These are phyloP conservation scores for Fusarium agapanthi DNA, from an alignment of 2,329 filamentous ascomycete species.

Conservation along the genomic window DNA sequence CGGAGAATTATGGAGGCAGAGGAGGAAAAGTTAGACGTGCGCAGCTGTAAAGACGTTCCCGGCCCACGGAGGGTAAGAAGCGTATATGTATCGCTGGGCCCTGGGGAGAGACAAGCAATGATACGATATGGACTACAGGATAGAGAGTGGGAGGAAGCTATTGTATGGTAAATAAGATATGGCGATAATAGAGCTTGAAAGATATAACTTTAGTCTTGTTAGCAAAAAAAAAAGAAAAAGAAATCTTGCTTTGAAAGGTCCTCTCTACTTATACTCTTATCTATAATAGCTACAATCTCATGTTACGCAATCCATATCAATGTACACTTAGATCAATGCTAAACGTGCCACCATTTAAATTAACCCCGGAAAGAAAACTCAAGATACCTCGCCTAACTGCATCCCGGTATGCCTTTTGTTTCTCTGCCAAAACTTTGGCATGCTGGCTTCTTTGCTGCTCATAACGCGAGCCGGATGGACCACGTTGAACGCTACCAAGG, in stretches of 20 bases:
- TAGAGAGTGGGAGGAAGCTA: not conserved
- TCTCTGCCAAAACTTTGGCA: not conserved
- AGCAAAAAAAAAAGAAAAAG: too few relatives aligned
- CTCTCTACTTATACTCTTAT: not conserved
- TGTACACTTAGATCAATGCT: fast-evolving
- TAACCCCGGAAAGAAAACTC: fast-evolving
- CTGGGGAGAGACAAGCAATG: not conserved
- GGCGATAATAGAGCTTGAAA: fast-evolving
- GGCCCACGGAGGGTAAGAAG: not conserved
- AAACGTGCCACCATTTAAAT: fast-evolving
- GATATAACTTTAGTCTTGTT: not conserved
- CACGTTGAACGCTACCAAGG: not conserved
- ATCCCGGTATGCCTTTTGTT: not conserved
- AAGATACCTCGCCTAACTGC: not conserved
- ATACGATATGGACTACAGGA: not conserved
- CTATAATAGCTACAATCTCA: too few relatives aligned
- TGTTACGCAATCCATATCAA: not conserved
- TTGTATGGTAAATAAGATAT: not conserved
- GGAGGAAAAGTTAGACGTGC: fast-evolving
- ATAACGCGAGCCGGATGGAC: not conserved
- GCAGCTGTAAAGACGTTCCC: not conserved
- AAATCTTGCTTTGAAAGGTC: too few relatives aligned
- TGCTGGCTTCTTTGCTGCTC: not conserved
- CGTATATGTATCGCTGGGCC: not conserved
- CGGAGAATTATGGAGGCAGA: not conserved